These are phyloP conservation scores for Heliamphora pulchella DNA, from an alignment of 179 eudicot species.

Conservation along the genomic window DNA sequence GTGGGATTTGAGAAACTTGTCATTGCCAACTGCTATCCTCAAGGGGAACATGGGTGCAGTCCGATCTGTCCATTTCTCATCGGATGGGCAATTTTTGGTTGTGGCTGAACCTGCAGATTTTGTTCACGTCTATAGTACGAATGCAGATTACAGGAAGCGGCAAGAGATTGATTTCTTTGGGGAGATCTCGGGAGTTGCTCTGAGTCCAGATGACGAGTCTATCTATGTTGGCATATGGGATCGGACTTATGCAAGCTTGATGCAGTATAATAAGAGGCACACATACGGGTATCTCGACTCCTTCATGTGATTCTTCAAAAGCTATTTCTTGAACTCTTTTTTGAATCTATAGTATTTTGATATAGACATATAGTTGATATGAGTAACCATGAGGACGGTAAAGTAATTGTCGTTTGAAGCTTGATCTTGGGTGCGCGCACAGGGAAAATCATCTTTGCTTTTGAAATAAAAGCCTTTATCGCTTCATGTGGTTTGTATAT, in stretches of 20 bases:
- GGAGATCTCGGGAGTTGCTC: conserved; percentile 71
- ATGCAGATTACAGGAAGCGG: conserved; percentile 35
- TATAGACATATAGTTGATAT: neutral
- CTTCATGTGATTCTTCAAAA: conserved; percentile 18
- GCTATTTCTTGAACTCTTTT: neutral
- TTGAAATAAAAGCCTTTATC: neutral
- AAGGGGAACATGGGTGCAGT: conserved; percentile 81
- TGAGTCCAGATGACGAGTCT: conserved; percentile 78
- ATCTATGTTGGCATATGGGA: conserved; percentile 81
- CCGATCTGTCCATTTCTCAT: conserved; percentile 68
- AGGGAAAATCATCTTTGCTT: neutral
- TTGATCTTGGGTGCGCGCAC: neutral
- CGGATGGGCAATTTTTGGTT: conserved; percentile 71
- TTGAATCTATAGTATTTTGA: neutral
- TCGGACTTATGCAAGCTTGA: conserved; percentile 81
- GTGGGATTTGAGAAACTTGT: conserved; percentile 67
- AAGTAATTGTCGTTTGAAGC: neutral
- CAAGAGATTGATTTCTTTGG: conserved; percentile 91
- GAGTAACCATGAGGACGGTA: neutral
- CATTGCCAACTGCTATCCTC: conserved; percentile 43
- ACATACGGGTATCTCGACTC: conserved; percentile 63
- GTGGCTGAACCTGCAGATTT: conserved; percentile 89
- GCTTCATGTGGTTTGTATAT: neutral
- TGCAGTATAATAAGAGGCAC: conserved; percentile 57
- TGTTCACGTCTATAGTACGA: conserved; percentile 60